phyloP scores from a whole-genome alignment of 73 alveolate genomes.

The Paramecium primaurelia region DNA sequence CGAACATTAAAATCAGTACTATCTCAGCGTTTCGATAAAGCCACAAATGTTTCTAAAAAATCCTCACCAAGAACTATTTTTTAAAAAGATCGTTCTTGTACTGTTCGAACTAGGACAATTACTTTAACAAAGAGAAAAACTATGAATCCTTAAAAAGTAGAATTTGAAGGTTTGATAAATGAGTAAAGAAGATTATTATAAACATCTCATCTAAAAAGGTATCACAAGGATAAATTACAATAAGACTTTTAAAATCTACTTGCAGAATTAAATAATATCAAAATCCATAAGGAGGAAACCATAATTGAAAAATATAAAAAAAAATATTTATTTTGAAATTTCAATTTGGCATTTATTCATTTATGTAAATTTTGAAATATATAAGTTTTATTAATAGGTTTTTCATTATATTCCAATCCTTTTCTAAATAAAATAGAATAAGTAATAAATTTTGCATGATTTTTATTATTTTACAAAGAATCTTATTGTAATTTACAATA shows the following conservation, averaged over 20 bases:
- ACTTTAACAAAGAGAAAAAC: not conserved
- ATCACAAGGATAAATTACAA: not conserved
- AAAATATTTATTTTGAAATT: not conserved
- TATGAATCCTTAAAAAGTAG: not conserved
- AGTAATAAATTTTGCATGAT: not conserved
- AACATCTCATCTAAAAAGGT: conserved; percentile 6
- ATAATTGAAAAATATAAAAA: not conserved
- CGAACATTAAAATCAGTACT: not conserved
- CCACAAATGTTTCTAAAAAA: not conserved
- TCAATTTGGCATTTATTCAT: not conserved
- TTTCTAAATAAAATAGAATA: too few relatives aligned
- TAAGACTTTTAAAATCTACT: not conserved
- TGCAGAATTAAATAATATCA: not conserved
- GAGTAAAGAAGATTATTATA: not conserved
- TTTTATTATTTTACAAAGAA: not conserved
- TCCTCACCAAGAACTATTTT: not conserved
- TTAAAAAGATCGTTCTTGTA: not conserved
- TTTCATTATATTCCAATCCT: not conserved
- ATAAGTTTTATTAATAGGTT: not conserved
- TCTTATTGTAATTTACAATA: too few relatives aligned
- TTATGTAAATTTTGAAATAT: too few relatives aligned
- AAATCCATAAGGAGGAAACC: not conserved
- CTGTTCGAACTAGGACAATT: not conserved
- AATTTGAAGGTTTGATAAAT: not conserved
- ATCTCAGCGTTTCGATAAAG: not conserved